Evolutionary conservation across 2,329 filamentous ascomycete genomes (phyloP).

Genomic region (Calonectria leucothoes): DNA sequence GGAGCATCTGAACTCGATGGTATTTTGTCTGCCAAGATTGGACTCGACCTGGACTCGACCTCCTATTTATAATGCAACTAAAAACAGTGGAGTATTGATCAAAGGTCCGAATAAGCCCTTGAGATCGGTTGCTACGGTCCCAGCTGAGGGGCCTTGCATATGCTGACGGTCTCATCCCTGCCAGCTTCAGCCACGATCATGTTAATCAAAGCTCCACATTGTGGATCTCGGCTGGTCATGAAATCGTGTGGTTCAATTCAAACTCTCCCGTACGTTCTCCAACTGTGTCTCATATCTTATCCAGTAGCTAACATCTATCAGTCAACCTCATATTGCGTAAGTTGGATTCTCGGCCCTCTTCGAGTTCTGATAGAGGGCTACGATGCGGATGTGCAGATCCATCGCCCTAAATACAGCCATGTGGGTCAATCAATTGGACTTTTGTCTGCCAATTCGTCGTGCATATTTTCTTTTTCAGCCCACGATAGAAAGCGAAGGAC

Average conservation of each 20-base stretch:
- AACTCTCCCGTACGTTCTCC: neutral
- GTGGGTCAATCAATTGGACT: neutral
- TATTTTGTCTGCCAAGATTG: neutral
- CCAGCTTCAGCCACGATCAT: neutral
- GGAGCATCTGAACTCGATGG: no score
- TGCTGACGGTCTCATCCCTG: neutral
- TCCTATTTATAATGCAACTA: neutral
- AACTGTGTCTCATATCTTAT: neutral
- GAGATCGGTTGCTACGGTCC: neutral
- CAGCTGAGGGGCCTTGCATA: neutral
- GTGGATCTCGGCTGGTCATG: neutral
- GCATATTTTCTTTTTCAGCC: neutral
- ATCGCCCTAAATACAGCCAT: neutral
- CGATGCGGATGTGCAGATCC: neutral
- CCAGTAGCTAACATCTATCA: neutral
- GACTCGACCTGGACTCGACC: neutral
- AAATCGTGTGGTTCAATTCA: neutral
- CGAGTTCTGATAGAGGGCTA: neutral
- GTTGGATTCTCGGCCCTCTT: neutral
- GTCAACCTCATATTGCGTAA: neutral
- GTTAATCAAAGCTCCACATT: neutral
- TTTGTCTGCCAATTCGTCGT: neutral
- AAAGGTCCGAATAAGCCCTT: neutral
- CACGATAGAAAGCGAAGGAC: neutral
- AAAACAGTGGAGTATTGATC: no score